Evolutionary conservation across 805 yeast species (phyloP).

Genomic region (Wickerhamomyces queroliae): DNA sequence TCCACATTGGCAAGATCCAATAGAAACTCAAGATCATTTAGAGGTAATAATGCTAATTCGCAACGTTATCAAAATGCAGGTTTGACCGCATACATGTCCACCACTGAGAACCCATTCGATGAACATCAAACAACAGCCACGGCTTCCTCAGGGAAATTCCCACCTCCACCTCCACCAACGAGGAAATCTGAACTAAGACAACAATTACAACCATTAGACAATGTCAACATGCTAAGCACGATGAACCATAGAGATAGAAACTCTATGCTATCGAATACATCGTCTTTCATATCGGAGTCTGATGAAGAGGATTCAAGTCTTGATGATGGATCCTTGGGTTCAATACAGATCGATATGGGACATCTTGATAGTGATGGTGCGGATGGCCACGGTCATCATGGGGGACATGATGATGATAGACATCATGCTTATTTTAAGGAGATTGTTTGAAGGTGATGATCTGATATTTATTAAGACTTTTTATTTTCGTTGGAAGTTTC

Average conservation of each 20-base stretch:
- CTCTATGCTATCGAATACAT: slow-evolving; percentile 16
- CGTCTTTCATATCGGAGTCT: slow-evolving; percentile 19
- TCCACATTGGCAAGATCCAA: background rate
- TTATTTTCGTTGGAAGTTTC: background rate
- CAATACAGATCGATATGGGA: slow-evolving; percentile 7
- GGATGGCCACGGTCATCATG: no score
- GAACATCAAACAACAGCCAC: slow-evolving; percentile 1
- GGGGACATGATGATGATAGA: slow-evolving; percentile 1
- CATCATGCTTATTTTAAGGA: slow-evolving; percentile 19
- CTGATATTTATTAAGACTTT: background rate
- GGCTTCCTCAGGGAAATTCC: slow-evolving; percentile 1
- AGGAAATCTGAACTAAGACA: background rate
- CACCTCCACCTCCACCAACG: slow-evolving; percentile 18
- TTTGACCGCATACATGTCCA: slow-evolving; percentile 3
- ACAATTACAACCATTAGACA: no score
- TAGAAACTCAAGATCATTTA: background rate
- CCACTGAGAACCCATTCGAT: slow-evolving; percentile 19
- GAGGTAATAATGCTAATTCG: background rate
- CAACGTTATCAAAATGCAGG: slow-evolving; percentile 16
- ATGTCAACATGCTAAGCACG: no score
- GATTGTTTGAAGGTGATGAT: no score
- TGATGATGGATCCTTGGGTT: slow-evolving; percentile 19
- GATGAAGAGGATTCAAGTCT: slow-evolving; percentile 18
- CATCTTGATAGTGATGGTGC: background rate
- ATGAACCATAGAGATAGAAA: slow-evolving; percentile 8